phyloP scores from a whole-genome alignment of 1,284 basidiomycete species.

The Gymnopus androsaceus region DNA sequence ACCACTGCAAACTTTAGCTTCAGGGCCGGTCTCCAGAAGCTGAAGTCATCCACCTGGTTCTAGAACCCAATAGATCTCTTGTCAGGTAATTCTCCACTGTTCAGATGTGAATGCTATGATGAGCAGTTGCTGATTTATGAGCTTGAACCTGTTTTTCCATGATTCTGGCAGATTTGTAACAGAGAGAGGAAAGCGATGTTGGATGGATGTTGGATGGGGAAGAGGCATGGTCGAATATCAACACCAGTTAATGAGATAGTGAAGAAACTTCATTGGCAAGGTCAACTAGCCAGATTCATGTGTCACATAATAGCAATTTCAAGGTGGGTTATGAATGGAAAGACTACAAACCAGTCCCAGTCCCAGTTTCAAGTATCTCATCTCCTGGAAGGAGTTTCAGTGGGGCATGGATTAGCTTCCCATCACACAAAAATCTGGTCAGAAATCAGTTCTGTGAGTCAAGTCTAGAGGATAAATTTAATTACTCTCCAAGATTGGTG shows the following conservation, averaged over 20 bases:
- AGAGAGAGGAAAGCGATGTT: background rate
- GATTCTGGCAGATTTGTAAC: background rate
- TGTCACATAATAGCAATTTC: too few relatives aligned
- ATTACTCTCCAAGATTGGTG: too few relatives aligned
- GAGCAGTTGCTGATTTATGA: slow-evolving; percentile 20
- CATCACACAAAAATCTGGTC: background rate
- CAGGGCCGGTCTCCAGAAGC: slow-evolving; percentile 16
- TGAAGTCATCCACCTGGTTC: slow-evolving; percentile 22
- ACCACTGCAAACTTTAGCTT: background rate
- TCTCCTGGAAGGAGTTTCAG: background rate
- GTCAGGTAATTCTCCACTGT: slow-evolving; percentile 13
- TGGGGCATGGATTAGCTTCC: background rate
- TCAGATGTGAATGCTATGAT: slow-evolving; percentile 13
- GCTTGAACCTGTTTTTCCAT: background rate
- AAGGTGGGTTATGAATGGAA: too few relatives aligned
- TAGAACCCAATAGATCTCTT: slow-evolving; percentile 20
- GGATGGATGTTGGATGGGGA: background rate
- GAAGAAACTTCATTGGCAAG: background rate
- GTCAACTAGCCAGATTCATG: slow-evolving; percentile 6
- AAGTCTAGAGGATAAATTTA: background rate
- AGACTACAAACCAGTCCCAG: background rate
- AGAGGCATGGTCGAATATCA: slow-evolving; percentile 1
- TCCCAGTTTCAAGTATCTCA: background rate
- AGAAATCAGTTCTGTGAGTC: background rate
- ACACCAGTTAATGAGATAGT: background rate